These are phyloP conservation scores for Saururus chinensis DNA, from an alignment of 164 flowering plant genomes.

Conservation along the genomic window DNA sequence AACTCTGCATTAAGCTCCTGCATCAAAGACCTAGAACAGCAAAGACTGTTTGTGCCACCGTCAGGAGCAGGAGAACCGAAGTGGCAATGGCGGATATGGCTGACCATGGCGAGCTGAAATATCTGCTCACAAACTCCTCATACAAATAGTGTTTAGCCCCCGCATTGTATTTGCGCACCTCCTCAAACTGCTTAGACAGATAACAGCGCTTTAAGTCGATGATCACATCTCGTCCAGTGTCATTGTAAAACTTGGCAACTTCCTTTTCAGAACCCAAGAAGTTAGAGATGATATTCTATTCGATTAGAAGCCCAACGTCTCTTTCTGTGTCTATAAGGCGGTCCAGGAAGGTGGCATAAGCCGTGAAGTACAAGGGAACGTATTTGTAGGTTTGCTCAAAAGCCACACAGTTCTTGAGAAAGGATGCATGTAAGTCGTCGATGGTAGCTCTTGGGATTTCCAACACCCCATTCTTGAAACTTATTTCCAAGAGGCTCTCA, in stretches of 20 bases:
- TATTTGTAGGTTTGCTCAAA: neutral
- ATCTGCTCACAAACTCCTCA: too few species aligned
- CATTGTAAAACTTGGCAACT: neutral
- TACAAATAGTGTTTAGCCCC: too few species aligned
- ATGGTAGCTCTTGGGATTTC: neutral
- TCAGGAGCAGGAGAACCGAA: too few species aligned
- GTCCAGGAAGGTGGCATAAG: slow-evolving; percentile 4
- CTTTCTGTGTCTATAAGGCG: neutral
- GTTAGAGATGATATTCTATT: neutral
- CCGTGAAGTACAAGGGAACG: neutral
- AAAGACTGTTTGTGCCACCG: too few species aligned
- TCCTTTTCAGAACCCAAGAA: neutral
- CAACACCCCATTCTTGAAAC: slow-evolving; percentile 1
- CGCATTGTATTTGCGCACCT: too few species aligned
- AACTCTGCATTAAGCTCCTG: too few species aligned
- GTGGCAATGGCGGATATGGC: too few species aligned
- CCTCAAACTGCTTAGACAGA: too few species aligned
- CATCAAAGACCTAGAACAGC: too few species aligned
- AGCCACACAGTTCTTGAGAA: slow-evolving; percentile 1
- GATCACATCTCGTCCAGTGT: too few species aligned
- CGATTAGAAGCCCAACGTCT: neutral
- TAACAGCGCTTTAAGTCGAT: too few species aligned
- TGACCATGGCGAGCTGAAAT: too few species aligned
- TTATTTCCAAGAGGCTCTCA: slow-evolving; percentile 1
- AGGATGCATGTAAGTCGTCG: neutral